Percentiles rank a stretch among this genome's conserved stretches.
phyloP scores from a whole-genome alignment of 495 filamentous ascomycete species.

The Aspergillus indologenus region DNA sequence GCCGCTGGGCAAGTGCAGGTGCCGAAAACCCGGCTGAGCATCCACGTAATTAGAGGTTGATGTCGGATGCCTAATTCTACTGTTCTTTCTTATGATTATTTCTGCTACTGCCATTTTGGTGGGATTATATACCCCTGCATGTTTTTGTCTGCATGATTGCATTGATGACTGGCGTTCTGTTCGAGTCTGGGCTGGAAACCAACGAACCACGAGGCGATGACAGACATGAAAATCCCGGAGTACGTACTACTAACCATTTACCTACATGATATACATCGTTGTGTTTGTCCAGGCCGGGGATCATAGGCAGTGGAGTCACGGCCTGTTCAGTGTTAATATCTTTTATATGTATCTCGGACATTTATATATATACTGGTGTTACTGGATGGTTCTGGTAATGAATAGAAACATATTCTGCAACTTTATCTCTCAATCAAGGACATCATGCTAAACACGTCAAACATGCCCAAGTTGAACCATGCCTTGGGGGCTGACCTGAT shows the following conservation, averaged over 20 bases:
- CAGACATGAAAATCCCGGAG: slow-evolving; percentile 3
- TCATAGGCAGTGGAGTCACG: not conserved
- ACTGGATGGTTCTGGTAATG: not conserved
- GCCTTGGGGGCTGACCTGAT: too few relatives aligned
- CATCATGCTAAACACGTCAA: too few relatives aligned
- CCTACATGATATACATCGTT: not conserved
- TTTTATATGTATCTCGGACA: not conserved
- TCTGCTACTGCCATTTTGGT: not conserved
- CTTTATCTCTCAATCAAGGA: too few relatives aligned
- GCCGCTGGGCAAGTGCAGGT: slow-evolving; percentile 27
- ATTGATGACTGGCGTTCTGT: not conserved
- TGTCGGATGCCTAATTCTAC: not conserved
- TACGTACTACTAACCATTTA: not conserved
- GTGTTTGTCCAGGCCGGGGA: not conserved
- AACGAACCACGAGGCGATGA: not conserved
- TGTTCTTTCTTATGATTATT: not conserved
- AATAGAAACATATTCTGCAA: not conserved
- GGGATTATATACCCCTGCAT: not conserved
- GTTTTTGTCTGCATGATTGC: not conserved
- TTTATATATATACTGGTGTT: not conserved
- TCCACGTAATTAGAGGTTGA: not conserved
- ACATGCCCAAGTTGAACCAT: too few relatives aligned
- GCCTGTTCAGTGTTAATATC: not conserved
- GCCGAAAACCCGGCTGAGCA: slow-evolving; percentile 9
- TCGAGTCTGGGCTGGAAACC: not conserved